Conservation (phyloP, 768 basidiomycete species). For the Termitomyces bulborhizus region DNA sequence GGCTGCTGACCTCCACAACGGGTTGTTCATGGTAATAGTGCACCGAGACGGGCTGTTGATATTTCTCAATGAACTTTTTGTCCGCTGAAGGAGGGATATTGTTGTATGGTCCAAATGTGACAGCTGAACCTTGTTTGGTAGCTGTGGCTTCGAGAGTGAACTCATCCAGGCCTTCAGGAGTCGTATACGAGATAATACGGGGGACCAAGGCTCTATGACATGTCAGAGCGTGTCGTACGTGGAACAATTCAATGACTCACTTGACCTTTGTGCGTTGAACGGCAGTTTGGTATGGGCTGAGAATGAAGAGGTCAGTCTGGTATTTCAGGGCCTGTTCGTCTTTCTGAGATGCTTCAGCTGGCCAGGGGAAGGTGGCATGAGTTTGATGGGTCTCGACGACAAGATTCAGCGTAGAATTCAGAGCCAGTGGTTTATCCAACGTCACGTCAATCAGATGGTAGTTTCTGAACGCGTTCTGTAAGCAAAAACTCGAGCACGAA, state of each 20-base stretch:
- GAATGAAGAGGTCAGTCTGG: slow-evolving; percentile 66
- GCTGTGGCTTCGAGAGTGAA: slow-evolving; percentile 57
- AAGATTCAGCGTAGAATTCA: slow-evolving; percentile 63
- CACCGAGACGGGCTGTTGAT: slow-evolving; percentile 62
- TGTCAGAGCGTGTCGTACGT: neutral
- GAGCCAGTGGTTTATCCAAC: slow-evolving; percentile 52
- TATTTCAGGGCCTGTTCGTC: slow-evolving; percentile 82
- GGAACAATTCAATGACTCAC: slow-evolving; percentile 35
- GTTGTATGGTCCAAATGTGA: slow-evolving; percentile 88
- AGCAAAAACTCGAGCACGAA: slow-evolving; percentile 1
- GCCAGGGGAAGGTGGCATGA: slow-evolving; percentile 74
- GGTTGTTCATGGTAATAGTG: slow-evolving; percentile 86
- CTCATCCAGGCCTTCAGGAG: slow-evolving; percentile 51
- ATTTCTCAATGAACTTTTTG: slow-evolving; percentile 44
- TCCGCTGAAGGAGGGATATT: slow-evolving; percentile 62
- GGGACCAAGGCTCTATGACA: slow-evolving; percentile 59
- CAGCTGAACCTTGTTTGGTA: slow-evolving; percentile 69
- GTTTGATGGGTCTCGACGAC: slow-evolving; percentile 76
- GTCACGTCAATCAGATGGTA: slow-evolving; percentile 54
- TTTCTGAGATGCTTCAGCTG: slow-evolving; percentile 62
- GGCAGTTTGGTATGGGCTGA: slow-evolving; percentile 77
- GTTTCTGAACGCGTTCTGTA: slow-evolving; percentile 22
- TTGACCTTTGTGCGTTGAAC: slow-evolving; percentile 85
- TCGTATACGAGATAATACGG: slow-evolving; percentile 65
- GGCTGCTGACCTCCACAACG: slow-evolving; percentile 64